Evolutionary conservation across 306 rosid genomes (phyloP).

Genomic region (Glycine tomentella): DNA sequence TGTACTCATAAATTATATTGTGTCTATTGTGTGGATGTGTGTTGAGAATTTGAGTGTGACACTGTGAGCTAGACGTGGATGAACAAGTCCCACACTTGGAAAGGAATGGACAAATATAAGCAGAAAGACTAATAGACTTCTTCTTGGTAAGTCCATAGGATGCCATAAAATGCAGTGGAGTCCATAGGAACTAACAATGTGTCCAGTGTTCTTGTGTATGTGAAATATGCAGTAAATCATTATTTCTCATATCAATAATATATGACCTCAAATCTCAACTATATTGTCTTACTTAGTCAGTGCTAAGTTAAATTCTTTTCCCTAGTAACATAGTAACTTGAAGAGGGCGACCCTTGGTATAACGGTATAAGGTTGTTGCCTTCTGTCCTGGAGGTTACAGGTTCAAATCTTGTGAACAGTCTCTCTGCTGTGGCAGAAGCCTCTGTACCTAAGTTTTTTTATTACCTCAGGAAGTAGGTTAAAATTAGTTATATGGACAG

Average conservation of each 20-base stretch:
- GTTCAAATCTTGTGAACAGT: neutral
- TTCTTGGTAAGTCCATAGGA: neutral
- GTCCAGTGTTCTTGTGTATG: neutral
- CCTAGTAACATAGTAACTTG: neutral
- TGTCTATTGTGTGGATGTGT: neutral
- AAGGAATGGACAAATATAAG: neutral
- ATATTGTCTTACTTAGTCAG: neutral
- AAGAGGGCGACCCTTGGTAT: neutral
- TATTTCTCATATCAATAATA: neutral
- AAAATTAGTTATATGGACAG: neutral
- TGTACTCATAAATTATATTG: neutral
- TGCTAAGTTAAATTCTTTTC: neutral
- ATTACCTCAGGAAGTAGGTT: conserved; percentile 5
- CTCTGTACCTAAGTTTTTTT: neutral
- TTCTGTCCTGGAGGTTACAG: neutral
- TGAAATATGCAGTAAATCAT: neutral
- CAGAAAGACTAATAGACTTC: neutral
- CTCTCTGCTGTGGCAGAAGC: neutral
- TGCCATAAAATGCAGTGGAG: neutral
- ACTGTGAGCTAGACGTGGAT: neutral
- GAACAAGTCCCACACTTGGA: neutral
- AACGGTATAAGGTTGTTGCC: neutral
- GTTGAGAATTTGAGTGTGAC: neutral
- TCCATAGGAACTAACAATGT: neutral
- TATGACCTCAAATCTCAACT: neutral